Percentiles rank a stretch among this genome's conserved stretches.
These are phyloP conservation scores for Lactarius akahatsu DNA, from an alignment of 768 basidiomycete species.

Conservation along the genomic window DNA sequence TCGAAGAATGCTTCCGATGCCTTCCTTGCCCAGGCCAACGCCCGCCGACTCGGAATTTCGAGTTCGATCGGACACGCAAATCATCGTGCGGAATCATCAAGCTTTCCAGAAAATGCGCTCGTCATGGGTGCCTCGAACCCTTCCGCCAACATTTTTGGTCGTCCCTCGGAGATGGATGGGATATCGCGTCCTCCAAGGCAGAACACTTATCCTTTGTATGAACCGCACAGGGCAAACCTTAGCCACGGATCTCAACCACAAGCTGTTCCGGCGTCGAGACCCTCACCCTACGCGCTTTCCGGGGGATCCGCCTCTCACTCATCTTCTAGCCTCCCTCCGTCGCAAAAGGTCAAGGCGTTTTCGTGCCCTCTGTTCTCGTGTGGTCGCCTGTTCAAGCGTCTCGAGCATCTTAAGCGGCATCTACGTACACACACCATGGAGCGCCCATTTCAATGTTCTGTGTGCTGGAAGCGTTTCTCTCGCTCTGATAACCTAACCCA, in stretches of 20 bases:
- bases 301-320: conserved; percentile 27
- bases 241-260: conserved; percentile 12
- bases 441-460: conserved; percentile 71
- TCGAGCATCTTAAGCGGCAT: conserved; percentile 89
- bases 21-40: conserved; percentile 29
- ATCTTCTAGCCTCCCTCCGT: conserved; percentile 24
- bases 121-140: conserved; percentile 3
- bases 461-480: conserved; percentile 81
- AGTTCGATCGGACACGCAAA: conserved; percentile 16
- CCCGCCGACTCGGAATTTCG: conserved; percentile 15
- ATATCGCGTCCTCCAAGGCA: conserved; percentile 22
- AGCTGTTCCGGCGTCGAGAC: conserved; percentile 25
- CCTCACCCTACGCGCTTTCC: conserved; percentile 31
- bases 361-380: conserved; percentile 85
- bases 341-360: conserved; percentile 54
- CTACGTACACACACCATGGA: conserved; percentile 89
- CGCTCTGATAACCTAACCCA: conserved; percentile 87
- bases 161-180: conserved; percentile 15
- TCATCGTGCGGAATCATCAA: conserved; percentile 19
- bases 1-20: conserved; percentile 26
- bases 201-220: conserved; percentile 27
- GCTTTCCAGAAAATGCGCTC: conserved; percentile 22
- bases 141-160: conserved; percentile 5
- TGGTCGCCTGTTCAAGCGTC: conserved; percentile 82
- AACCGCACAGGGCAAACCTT: conserved; percentile 16